Evolutionary conservation across 495 filamentous ascomycete species (phyloP).

Genomic region (Chaetomidium leptoderma): DNA sequence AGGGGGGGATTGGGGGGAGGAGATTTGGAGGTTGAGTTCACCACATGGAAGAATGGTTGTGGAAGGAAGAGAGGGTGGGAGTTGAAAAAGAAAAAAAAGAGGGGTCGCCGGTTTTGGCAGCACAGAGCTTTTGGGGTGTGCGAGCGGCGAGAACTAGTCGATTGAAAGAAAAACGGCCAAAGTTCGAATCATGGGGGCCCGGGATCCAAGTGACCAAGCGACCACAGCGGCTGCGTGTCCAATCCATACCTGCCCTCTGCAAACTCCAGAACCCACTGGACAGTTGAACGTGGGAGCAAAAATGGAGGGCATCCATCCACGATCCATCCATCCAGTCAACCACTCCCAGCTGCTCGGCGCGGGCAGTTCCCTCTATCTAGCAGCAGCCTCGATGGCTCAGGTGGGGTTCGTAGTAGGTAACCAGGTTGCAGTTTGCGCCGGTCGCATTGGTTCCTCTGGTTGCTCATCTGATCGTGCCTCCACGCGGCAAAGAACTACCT

Average conservation of each 20-base stretch:
- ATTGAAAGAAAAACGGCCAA: conserved; percentile 16
- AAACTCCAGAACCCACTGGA: no score
- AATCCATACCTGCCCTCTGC: no score
- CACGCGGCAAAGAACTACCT: background rate
- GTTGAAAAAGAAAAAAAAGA: conserved; percentile 28
- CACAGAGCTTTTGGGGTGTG: conserved; percentile 9
- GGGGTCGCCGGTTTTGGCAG: conserved; percentile 22
- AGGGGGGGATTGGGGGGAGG: background rate
- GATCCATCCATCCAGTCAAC: no score
- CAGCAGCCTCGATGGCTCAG: no score
- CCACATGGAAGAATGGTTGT: conserved; percentile 9
- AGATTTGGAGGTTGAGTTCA: conserved; percentile 8
- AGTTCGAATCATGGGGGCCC: background rate
- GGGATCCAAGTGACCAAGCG: background rate
- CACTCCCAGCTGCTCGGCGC: no score
- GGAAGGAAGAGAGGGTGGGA: conserved; percentile 19
- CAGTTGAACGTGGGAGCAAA: no score
- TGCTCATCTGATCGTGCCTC: conserved; percentile 6
- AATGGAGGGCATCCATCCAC: no score
- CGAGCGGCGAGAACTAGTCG: conserved; percentile 14
- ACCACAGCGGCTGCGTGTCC: no score
- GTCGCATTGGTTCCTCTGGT: background rate
- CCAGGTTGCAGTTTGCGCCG: no score
- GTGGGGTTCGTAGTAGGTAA: no score
- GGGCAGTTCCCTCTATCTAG: no score